Base-by-base conservation (phyloP, 1,284 basidiomycete species). In the Mycena sp. region DNA sequence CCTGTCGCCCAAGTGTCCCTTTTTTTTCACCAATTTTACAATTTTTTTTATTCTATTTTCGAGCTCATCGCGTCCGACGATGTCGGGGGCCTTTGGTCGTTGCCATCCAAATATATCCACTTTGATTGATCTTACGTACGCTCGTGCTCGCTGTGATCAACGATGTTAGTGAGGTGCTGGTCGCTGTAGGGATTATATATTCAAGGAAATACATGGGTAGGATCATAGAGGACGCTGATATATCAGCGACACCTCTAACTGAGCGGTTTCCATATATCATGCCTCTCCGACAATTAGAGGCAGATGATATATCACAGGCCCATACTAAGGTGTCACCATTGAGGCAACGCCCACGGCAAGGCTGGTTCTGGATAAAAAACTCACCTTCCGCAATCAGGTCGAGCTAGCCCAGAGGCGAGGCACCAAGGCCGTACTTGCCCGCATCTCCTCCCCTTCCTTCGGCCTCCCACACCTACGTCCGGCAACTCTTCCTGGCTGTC, bases 11-110 rank as follows among this genome's bases (percentile, higher is more conserved):
- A n/a, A 22, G 48, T 13, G 3, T 48, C 50, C 50, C 52, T 38
- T 54, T 64, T 64, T 55, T 64, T 55, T 38, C 41, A 8, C 30
- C n/a, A 13, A 34, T 54, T 64, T 38, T 55, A 54, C 16, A 13
- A 54, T 64, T 64, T 54, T 64, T 64, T 64, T 55, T 14, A 18
- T 38, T n/a, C 4, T n/a, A 39, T 39, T 22, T 39, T 41, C 38
- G 4, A n/a, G 34, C 50, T 39, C 61, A 22, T 54, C 62, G 48
- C 10, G 20, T 10, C n/a, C 18, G 37, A 20, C 37, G 62, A 64
- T 38, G 62, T 25, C 50, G 52, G 54, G 38, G 18, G 16, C 1
- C 2, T 8, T 37, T 64, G 8, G 62, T 13, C 62, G 50, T 64
- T 50, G 37, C 48, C 37, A 13, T 20, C 61, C 61, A 50, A 62